Conservation (phyloP, 805 yeast genomes). For the Barnettozyma wickerhamii region DNA sequence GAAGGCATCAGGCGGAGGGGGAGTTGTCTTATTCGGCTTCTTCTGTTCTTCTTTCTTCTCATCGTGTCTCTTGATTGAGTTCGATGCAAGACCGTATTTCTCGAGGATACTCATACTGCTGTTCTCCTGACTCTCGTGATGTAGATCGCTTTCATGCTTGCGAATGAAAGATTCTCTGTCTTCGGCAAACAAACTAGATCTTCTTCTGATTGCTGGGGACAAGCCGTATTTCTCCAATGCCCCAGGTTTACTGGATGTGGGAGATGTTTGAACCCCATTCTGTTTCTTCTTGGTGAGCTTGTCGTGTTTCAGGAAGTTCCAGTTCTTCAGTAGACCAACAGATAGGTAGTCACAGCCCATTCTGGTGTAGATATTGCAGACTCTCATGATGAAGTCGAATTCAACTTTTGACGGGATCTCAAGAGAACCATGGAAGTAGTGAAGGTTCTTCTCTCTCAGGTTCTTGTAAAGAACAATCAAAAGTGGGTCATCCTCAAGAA, state of each 20-base stretch:
- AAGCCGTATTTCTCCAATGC: slow-evolving; percentile 23
- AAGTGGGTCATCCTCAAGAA: slow-evolving; percentile 77
- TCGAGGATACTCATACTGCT: slow-evolving; percentile 22
- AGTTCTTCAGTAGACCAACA: slow-evolving; percentile 53
- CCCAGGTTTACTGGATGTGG: slow-evolving; percentile 5
- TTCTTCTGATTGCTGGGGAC: slow-evolving; percentile 22
- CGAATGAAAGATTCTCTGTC: slow-evolving; percentile 3
- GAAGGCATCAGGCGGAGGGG: slow-evolving; percentile 52
- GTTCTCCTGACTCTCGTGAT: slow-evolving; percentile 1
- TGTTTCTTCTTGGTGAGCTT: slow-evolving; percentile 14
- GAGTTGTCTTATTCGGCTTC: slow-evolving; percentile 8
- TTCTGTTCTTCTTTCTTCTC: slow-evolving; percentile 10
- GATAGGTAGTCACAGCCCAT: slow-evolving; percentile 92
- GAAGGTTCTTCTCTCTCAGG: slow-evolving; percentile 49
- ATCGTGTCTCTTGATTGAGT: slow-evolving; percentile 15
- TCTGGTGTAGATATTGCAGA: slow-evolving; percentile 63
- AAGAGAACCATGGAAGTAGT: slow-evolving; percentile 46
- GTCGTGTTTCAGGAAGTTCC: slow-evolving; percentile 51
- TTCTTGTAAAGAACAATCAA: slow-evolving; percentile 60
- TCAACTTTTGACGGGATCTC: slow-evolving; percentile 44
- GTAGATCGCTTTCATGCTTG: slow-evolving; percentile 3
- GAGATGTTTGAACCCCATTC: slow-evolving; percentile 2
- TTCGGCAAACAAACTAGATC: slow-evolving; percentile 14
- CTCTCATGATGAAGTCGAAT: slow-evolving; percentile 55
- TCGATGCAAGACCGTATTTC: slow-evolving; percentile 26